Evolutionary conservation across 2,329 filamentous ascomycete species (phyloP).

Genomic region (Xylaria sp.): DNA sequence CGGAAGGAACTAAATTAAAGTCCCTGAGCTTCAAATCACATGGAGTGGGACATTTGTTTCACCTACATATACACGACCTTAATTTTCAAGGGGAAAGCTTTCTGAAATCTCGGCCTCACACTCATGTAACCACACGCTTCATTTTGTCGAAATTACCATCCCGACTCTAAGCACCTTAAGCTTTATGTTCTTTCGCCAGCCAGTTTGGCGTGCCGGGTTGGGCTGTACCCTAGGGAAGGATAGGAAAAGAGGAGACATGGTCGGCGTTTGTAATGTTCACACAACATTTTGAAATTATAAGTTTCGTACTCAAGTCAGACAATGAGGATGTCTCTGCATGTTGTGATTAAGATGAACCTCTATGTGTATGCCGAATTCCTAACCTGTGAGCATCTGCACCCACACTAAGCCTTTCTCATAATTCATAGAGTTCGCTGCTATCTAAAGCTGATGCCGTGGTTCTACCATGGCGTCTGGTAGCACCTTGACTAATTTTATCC

Average conservation of each 20-base stretch:
- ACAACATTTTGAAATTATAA: slow-evolving; percentile 3
- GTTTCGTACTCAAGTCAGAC: not conserved
- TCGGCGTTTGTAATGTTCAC: slow-evolving; percentile 30
- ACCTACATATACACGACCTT: not conserved
- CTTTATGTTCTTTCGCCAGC: slow-evolving; percentile 7
- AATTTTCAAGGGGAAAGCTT: not conserved
- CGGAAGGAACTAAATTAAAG: not conserved
- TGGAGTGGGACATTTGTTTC: not conserved
- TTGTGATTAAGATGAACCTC: slow-evolving; percentile 3
- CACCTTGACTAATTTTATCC: not conserved
- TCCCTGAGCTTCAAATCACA: not conserved
- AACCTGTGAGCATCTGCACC: no score
- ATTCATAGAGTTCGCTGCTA: not conserved
- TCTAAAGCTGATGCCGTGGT: not conserved
- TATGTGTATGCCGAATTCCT: no score
- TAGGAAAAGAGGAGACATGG: slow-evolving; percentile 18
- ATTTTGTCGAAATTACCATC: slow-evolving; percentile 16
- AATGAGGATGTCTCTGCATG: not conserved
- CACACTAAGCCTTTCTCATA: not conserved
- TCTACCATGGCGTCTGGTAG: not conserved
- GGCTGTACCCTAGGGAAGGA: slow-evolving; percentile 5
- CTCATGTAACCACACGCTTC: not conserved
- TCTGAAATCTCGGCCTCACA: not conserved
- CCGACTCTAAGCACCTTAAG: slow-evolving; percentile 12
- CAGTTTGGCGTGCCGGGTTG: slow-evolving; percentile 5